Base-by-base conservation (phyloP, 2,329 filamentous ascomycete species). In the Botryotinia globosa region DNA sequence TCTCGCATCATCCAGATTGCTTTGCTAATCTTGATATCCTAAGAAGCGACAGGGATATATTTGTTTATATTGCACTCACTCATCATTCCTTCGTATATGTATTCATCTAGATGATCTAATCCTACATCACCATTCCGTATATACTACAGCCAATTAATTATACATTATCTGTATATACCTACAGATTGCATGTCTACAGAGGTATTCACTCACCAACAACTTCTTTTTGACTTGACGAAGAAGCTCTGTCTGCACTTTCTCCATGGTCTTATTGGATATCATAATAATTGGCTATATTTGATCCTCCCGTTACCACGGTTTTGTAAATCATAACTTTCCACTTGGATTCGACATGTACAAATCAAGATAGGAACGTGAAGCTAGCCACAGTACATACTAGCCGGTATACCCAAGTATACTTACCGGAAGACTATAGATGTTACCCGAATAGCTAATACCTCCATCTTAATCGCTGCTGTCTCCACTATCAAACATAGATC, bases 401-500 rank as follows among this genome's bases (percentile, higher is more conserved):
- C 45, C 22, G 45, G 45, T 25, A 51, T 14, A 7, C 25, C 25
- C 7, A 54, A 16, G 48, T 16, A n/a, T 67, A 29, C 45, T 48
- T 29, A 22, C 34, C 64, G 64, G 64, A 67, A 67, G 45, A 54
- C 45, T 37, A 66, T 37, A n/a, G 32, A 66, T 67, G 45, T 54
- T 67, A 67, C 34, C 64, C 64, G 64, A 67, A 54, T 54, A 54
- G 5, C 25, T 54, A 54, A 54, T 54, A 54, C 12, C 25, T 39
- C 42, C 34, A 39, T 14, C 18, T 42, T 18, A 22, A 67, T 54
- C 45, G 64, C 45, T 16, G 29, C 9, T 54, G 51, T 54, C 64
- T 39, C 64, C 64, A 67, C 64, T 56, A n/a, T 56, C 64, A 25
- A 66, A 66, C 25, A 42, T 67, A 54, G 51, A 56, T 56, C 51